These are phyloP conservation scores for Stemphylium vesicarium DNA, from an alignment of 2,329 filamentous ascomycete species.

Conservation along the genomic window DNA sequence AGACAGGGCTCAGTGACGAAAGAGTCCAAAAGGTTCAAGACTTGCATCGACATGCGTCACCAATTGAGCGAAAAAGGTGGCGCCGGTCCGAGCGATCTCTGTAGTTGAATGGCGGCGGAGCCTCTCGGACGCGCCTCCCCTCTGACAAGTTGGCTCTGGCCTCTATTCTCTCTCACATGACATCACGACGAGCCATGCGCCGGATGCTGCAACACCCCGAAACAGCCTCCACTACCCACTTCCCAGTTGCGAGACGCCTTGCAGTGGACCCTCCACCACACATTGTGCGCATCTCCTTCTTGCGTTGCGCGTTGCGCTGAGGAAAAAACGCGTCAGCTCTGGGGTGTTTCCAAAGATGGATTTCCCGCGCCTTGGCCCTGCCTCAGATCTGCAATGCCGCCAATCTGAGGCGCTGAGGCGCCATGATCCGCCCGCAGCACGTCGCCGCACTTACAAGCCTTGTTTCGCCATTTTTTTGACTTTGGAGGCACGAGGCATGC, in stretches of 20 bases:
- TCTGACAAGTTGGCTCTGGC: not conserved
- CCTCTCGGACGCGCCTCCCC: not conserved
- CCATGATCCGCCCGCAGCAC: not conserved
- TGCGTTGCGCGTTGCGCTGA: constrained; percentile 5
- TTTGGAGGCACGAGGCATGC: too few relatives aligned
- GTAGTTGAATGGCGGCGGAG: not conserved
- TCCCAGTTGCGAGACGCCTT: not conserved
- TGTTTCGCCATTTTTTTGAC: not conserved
- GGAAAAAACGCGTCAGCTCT: constrained; percentile 12
- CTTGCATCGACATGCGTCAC: constrained; percentile 8
- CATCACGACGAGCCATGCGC: constrained; percentile 10
- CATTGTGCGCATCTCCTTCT: not conserved
- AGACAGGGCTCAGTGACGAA: too few relatives aligned
- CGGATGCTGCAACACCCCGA: constrained; percentile 5
- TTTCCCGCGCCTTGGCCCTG: constrained; percentile 1
- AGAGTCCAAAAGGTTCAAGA: too few relatives aligned
- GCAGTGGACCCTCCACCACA: not conserved
- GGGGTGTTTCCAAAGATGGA: not conserved
- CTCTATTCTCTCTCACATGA: not conserved
- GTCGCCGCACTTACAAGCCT: not conserved
- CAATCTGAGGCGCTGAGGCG: not conserved
- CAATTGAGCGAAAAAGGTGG: not conserved
- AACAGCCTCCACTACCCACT: not conserved
- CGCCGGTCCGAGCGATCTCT: too few relatives aligned
- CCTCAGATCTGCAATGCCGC: constrained; percentile 6